A percentile compares a stretch with the other conserved stretches of the same genome.
Conservation (phyloP, 768 basidiomycete species). For the Naganishia vaughanmartiniae region DNA sequence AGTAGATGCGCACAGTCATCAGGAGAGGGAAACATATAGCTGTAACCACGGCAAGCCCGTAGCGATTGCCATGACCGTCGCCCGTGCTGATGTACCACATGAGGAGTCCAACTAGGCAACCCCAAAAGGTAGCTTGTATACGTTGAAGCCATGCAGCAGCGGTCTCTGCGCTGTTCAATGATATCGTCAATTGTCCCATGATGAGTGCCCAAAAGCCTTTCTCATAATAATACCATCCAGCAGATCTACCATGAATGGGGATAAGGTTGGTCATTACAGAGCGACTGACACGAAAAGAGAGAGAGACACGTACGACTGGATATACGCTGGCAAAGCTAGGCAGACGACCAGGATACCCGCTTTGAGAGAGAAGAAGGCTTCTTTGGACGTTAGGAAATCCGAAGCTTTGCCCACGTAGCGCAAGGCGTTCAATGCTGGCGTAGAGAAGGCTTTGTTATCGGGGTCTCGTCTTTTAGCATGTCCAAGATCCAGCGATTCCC, state of each 20-base stretch:
- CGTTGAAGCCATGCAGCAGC: slow-evolving; percentile 43
- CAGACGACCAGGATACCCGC: slow-evolving; percentile 42
- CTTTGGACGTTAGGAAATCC: slow-evolving; percentile 38
- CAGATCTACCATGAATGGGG: slow-evolving; percentile 23
- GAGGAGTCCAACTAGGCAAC: slow-evolving; percentile 43
- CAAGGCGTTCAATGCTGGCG: slow-evolving; percentile 35
- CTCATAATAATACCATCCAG: slow-evolving; percentile 48
- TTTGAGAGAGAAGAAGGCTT: slow-evolving; percentile 48
- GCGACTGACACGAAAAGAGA: neutral
- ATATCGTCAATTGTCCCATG: slow-evolving; percentile 36
- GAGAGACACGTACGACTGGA: slow-evolving; percentile 29
- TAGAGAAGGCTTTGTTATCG: slow-evolving; percentile 45
- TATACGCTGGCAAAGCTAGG: slow-evolving; percentile 42
- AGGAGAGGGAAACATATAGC: slow-evolving; percentile 71
- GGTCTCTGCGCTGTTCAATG: slow-evolving; percentile 47
- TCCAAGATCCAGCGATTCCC: slow-evolving; percentile 37
- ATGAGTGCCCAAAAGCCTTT: slow-evolving; percentile 35
- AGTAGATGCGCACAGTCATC: slow-evolving; percentile 69
- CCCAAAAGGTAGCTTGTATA: slow-evolving; percentile 46
- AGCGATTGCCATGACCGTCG: slow-evolving; percentile 61
- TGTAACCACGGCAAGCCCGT: slow-evolving; percentile 67
- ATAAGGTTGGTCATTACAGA: slow-evolving; percentile 12
- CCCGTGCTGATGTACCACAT: slow-evolving; percentile 61
- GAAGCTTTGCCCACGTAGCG: slow-evolving; percentile 34
- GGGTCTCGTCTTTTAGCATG: slow-evolving; percentile 44